phyloP scores from a whole-genome alignment of 805 yeast genomes.

The Saturnispora saitoi region DNA sequence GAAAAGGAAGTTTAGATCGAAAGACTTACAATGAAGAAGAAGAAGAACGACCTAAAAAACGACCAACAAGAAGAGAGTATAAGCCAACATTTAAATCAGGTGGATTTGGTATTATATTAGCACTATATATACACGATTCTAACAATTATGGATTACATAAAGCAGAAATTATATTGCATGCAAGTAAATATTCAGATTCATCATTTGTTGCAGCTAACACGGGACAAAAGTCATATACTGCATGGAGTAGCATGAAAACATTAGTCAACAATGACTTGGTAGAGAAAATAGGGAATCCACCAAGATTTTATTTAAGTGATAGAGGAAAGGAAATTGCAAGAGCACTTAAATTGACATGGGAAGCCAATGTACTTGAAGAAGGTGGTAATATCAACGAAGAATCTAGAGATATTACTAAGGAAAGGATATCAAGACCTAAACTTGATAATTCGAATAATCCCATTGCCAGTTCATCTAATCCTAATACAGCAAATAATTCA shows the following conservation, averaged over 20 bases:
- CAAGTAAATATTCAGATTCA: conserved; percentile 45
- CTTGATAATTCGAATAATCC: conserved; percentile 5
- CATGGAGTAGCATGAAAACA: conserved; percentile 66
- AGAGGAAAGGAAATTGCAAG: conserved; percentile 59
- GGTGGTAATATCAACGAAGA: neutral
- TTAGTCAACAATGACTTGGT: conserved; percentile 56
- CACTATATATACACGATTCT: conserved; percentile 43
- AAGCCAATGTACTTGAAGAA: conserved; percentile 22
- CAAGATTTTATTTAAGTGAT: conserved; percentile 55
- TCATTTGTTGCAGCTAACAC: conserved; percentile 49
- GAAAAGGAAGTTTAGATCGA: conserved; percentile 3
- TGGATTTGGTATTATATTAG: conserved; percentile 71
- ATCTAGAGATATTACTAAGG: neutral
- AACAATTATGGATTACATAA: conserved; percentile 51
- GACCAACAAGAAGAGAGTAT: neutral
- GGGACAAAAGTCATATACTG: conserved; percentile 47
- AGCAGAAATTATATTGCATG: conserved; percentile 47
- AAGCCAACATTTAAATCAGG: conserved; percentile 73
- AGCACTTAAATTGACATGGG: conserved; percentile 36
- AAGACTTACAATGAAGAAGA: neutral
- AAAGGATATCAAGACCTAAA: neutral
- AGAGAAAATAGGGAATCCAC: conserved; percentile 46
- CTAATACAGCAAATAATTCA: conserved; percentile 3
- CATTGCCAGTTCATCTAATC: conserved; percentile 4
- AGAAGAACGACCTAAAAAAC: neutral